A percentile compares a stretch with the other conserved stretches of the same genome.
Conservation (phyloP, 2,329 filamentous ascomycete species). For the Ilyonectria robusta region DNA sequence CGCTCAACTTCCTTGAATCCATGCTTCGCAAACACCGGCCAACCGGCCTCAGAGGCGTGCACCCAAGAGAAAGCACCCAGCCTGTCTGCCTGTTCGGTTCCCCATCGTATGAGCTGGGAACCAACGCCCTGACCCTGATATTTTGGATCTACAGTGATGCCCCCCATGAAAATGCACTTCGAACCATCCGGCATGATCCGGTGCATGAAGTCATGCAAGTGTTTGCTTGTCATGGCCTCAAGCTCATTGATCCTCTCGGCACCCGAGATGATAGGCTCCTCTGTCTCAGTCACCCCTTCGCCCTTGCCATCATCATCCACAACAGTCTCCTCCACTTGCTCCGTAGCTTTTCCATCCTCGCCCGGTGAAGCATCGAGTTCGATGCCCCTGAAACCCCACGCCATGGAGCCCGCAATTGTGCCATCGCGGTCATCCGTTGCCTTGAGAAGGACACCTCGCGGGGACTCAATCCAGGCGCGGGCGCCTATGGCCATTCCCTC, state of each 20-base stretch:
- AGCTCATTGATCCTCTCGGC: constrained; percentile 49
- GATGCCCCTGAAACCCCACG: constrained; percentile 53
- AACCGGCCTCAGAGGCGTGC: constrained; percentile 52
- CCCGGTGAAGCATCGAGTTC: background rate
- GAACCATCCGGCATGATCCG: constrained; percentile 52
- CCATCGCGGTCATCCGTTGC: constrained; percentile 50
- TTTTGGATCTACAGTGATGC: constrained; percentile 50
- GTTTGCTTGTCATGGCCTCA: constrained; percentile 47
- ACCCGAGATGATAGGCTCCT: constrained; percentile 24
- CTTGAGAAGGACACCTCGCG: constrained; percentile 49
- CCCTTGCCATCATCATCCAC: background rate
- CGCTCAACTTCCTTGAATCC: constrained; percentile 49
- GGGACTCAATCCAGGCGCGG: constrained; percentile 40
- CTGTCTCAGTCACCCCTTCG: constrained; percentile 26
- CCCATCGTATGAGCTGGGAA: constrained; percentile 50
- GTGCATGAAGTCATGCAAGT: constrained; percentile 50
- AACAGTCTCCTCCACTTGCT: too few species aligned
- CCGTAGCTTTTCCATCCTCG: background rate
- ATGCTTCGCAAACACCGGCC: constrained; percentile 48
- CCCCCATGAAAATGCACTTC: constrained; percentile 51
- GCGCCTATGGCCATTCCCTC: constrained; percentile 45
- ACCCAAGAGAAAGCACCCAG: constrained; percentile 52
- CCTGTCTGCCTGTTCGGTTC: constrained; percentile 49
- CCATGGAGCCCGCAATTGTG: constrained; percentile 48
- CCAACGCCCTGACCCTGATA: constrained; percentile 52